Evolutionary conservation across 108 stramenopile species (phyloP).

Genomic region (Nitzschia palea): DNA sequence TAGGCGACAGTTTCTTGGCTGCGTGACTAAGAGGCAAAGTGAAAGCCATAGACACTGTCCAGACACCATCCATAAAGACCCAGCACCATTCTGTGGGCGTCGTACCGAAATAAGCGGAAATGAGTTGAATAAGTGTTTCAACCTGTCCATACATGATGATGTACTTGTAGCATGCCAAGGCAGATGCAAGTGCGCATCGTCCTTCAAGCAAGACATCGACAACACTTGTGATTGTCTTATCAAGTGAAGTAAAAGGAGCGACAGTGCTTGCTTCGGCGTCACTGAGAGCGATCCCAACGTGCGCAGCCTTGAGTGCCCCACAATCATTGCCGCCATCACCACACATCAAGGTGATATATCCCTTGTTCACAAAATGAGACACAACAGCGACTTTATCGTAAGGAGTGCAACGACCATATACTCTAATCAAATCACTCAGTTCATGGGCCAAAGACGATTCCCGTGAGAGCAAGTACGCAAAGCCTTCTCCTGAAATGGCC

Average conservation of each 20-base stretch:
- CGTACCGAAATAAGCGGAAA: slow-evolving; percentile 47
- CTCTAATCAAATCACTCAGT: slow-evolving; percentile 34
- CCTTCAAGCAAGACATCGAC: slow-evolving; percentile 65
- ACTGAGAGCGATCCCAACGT: slow-evolving; percentile 68
- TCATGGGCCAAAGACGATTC: slow-evolving; percentile 34
- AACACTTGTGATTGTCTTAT: slow-evolving; percentile 60
- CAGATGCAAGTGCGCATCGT: slow-evolving; percentile 61
- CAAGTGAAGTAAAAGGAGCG: slow-evolving; percentile 69
- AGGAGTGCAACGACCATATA: slow-evolving; percentile 67
- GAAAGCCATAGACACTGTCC: slow-evolving; percentile 61
- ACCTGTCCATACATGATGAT: slow-evolving; percentile 80
- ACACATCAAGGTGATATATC: slow-evolving; percentile 63
- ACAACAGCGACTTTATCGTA: slow-evolving; percentile 64
- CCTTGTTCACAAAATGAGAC: slow-evolving; percentile 48
- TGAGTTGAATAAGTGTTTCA: slow-evolving; percentile 54
- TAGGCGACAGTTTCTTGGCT: slow-evolving; percentile 42
- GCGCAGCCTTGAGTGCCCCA: slow-evolving; percentile 65
- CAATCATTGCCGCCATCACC: slow-evolving; percentile 80
- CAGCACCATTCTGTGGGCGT: slow-evolving; percentile 65
- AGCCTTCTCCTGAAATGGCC: slow-evolving; percentile 64
- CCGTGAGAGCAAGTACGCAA: slow-evolving; percentile 29
- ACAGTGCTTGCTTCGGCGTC: slow-evolving; percentile 70
- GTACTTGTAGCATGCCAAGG: slow-evolving; percentile 61
- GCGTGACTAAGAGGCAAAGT: slow-evolving; percentile 52
- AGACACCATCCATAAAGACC: slow-evolving; percentile 65